These are phyloP conservation scores for Paraurostyla sp. DNA, from an alignment of 73 alveolate genomes.

Conservation along the genomic window DNA sequence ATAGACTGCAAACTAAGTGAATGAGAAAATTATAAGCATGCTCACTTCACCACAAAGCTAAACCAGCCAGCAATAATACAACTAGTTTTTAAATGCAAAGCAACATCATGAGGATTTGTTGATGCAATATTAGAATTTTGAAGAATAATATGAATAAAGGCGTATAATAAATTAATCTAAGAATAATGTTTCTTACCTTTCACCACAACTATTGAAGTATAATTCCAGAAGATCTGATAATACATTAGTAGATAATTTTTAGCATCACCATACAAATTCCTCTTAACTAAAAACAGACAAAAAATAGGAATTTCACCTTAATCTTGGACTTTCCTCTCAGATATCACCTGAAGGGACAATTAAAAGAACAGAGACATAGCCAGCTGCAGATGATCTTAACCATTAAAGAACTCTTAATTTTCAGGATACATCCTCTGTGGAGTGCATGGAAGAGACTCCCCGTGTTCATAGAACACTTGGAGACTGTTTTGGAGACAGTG, in stretches of 20 bases:
- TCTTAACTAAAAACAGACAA: constrained; percentile 13
- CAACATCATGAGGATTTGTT: background rate
- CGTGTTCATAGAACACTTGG: constrained; percentile 22
- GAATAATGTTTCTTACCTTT: too few relatives aligned
- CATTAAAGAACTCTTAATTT: too few relatives aligned
- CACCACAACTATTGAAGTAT: background rate
- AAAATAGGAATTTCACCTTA: background rate
- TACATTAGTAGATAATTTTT: background rate
- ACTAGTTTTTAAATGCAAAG: background rate
- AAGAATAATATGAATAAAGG: background rate
- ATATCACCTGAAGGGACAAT: constrained; percentile 28
- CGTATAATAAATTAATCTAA: background rate
- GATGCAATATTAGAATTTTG: background rate
- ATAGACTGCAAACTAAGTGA: too few relatives aligned
- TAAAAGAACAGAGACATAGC: background rate
- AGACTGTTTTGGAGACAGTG: constrained; percentile 7
- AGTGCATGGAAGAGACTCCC: constrained; percentile 16
- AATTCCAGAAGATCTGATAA: too few relatives aligned
- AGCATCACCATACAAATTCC: background rate
- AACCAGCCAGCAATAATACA: background rate
- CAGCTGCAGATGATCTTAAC: background rate
- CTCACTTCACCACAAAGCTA: background rate
- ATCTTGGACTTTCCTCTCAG: background rate
- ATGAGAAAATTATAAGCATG: background rate
- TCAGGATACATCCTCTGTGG: too few relatives aligned